Evolutionary conservation across 2,329 filamentous ascomycete genomes (phyloP), one percentile per base, ranked within the genome.

Genomic region (Diaporthe sp.): DNA sequence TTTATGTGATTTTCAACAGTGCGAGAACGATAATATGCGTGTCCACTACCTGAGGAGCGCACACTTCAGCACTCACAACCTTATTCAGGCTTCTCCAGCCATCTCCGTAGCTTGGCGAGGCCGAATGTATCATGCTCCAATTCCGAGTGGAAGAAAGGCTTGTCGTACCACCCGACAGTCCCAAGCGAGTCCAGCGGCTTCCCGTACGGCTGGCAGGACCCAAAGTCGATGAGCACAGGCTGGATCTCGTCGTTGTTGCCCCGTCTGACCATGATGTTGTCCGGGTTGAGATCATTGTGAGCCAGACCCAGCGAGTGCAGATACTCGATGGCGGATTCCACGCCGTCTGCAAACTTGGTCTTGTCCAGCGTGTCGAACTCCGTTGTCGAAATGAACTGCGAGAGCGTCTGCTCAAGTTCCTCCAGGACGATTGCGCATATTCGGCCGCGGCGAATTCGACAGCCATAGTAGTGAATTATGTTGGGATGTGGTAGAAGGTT

Each of bases 401-500:
- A 57, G 55, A 31, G 42, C 8, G 58, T 75, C 31, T 57, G 55
- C 28, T 57, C 55, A 6, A 57, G 25, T 22, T 57, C 55, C 28
- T 57, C 74, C n/a, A 77, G n/a, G 4, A 75, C 75, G 15, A 75
- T 22, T 28, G 51, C 75, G 51, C 61, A 75, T 46, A 72, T 75
- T 25, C 37, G 44, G 42, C 62, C 59, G 4, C 46, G 68, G 12
- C 68, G 28, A 15, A 70, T 74, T 10, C 74, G 75, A 44, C 75
- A 77, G 25, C 74, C 73, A n/a, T 76, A 55, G 34, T 77, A 77
- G 19, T 28, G 22, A n/a, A 77, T 61, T 51, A 77, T 74, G 57
- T 75, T 46, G 7, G 70, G 70, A 37, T 77, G 76, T 1, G 53
- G 28, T 57, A 31, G 13, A 57, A 57, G 25, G 53, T 57, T 28